Evolutionary conservation across 805 yeast genomes (phyloP).

Genomic region (Nakazawaea holstii): DNA sequence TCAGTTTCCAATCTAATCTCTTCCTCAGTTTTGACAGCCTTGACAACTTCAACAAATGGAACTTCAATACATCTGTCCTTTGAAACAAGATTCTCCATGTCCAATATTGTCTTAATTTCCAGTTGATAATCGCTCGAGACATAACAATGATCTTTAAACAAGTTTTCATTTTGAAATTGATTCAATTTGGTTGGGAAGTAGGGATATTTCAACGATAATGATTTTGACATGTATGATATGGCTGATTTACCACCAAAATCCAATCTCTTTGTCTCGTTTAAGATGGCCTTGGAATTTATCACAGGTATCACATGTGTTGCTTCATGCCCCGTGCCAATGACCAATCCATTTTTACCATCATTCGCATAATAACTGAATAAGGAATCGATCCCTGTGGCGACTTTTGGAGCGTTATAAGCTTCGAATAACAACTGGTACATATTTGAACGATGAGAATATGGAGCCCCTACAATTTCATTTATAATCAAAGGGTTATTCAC

Average conservation of each 20-base stretch:
- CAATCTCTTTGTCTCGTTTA: slow-evolving; percentile 69
- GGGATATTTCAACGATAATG: slow-evolving; percentile 81
- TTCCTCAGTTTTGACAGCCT: slow-evolving; percentile 74
- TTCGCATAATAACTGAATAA: slow-evolving; percentile 73
- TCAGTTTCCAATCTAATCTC: slow-evolving; percentile 75
- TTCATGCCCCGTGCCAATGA: slow-evolving; percentile 79
- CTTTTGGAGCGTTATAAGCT: slow-evolving; percentile 68
- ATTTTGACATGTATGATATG: slow-evolving; percentile 53
- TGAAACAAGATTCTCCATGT: slow-evolving; percentile 55
- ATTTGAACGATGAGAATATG: slow-evolving; percentile 62
- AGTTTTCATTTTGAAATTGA: slow-evolving; percentile 53
- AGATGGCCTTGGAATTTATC: slow-evolving; percentile 56
- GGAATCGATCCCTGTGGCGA: slow-evolving; percentile 78
- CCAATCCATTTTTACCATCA: slow-evolving; percentile 58
- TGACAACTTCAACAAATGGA: slow-evolving; percentile 63
- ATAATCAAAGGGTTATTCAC: slow-evolving; percentile 77
- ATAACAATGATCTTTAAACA: slow-evolving; percentile 76
- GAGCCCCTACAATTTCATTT: slow-evolving; percentile 72
- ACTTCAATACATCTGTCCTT: slow-evolving; percentile 81
- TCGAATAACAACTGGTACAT: slow-evolving; percentile 85
- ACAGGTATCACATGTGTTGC: slow-evolving; percentile 82
- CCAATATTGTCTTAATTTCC: slow-evolving; percentile 55
- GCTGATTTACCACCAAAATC: slow-evolving; percentile 90
- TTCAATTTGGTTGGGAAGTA: slow-evolving; percentile 77
- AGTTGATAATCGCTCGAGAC: slow-evolving; percentile 61